Base-by-base conservation (phyloP, 2,329 filamentous ascomycete species). In the Aspergillus costaricaensis region DNA sequence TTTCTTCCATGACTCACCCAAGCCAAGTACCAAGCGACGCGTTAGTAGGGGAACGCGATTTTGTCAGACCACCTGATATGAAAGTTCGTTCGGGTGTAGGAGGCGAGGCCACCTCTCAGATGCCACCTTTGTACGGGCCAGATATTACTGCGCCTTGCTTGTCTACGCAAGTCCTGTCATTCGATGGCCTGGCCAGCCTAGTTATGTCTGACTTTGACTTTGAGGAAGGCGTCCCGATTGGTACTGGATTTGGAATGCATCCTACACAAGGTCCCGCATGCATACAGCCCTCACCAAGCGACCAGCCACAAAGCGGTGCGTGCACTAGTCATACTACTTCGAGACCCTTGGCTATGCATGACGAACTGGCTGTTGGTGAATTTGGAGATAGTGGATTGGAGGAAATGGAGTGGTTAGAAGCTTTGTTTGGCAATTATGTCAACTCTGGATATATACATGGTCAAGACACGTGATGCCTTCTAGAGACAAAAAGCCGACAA, bases 321-420 rank as follows among this genome's bases (percentile, higher is more conserved):
- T n/a, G 6, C 4, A 17, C 23, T 7, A 27, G 9, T n/a, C 8
- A 17, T 17, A 7, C 47, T 5, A 15, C 23, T n/a, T 9, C 47
- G 1, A 50, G 23, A n/a, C n/a, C 15, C 10, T 30, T 17, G 7
- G 15, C 9, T 10, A 17, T 27, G 15, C 25, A 27, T 10, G n/a
- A 30, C 3, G 47, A 10, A 5, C 1, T 14, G 2, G 2, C n/a
- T 3, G n/a, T 3, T 17, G 10, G 47, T 3, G 47, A 17, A 12
- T 27, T 10, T 2, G 47, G 47, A 32, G 25, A n/a, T 6, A n/a
- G 15, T 12, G 44, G 30, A 5, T 14, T 25, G 2, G 47, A 9
- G 38, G 48, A 32, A n/a, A 58, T 58, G 56, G 56, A 43, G 17
- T 53, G 56, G 56, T 17, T 58, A 19, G 56, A 58, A 15, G 39